Evolutionary conservation across 2,329 filamentous ascomycete genomes (phyloP).

Genomic region (Trichoderma hamatum): DNA sequence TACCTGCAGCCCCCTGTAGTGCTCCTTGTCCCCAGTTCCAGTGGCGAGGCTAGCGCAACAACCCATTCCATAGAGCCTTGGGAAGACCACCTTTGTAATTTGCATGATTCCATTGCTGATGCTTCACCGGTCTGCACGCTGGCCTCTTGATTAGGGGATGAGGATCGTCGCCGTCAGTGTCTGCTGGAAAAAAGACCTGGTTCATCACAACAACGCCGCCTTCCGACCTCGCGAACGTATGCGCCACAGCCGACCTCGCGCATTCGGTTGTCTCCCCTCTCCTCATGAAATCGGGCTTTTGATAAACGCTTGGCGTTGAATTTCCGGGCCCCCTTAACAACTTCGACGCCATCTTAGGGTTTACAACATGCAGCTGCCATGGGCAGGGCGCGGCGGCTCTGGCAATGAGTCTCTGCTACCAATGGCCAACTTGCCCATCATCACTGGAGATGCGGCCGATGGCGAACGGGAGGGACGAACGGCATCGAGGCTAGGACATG

Average conservation of each 20-base stretch:
- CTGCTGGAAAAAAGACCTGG: conserved; percentile 7
- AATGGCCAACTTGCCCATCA: conserved; percentile 41
- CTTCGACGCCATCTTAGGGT: conserved; percentile 29
- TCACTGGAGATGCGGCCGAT: conserved; percentile 37
- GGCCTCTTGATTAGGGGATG: conserved; percentile 21
- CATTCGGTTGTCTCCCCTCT: conserved; percentile 11
- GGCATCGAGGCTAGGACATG: conserved; percentile 42
- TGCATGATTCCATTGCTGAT: conserved; percentile 24
- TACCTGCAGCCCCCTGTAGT: conserved; percentile 26
- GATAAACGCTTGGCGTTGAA: conserved; percentile 22
- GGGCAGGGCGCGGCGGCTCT: conserved; percentile 40
- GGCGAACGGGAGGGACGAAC: conserved; percentile 34
- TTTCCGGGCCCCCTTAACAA: conserved; percentile 26
- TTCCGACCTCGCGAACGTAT: conserved; percentile 16
- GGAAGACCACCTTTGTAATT: conserved; percentile 26
- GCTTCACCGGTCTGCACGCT: conserved; percentile 16
- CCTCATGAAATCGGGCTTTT: conserved; percentile 24
- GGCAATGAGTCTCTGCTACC: conserved; percentile 41
- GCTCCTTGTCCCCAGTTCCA: conserved; percentile 22
- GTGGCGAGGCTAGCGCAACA: conserved; percentile 22
- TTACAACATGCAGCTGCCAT: conserved; percentile 44
- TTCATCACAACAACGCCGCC: background rate
- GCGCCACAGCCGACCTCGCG: conserved; percentile 5
- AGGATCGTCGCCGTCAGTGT: conserved; percentile 3
- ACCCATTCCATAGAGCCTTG: conserved; percentile 17